These are phyloP conservation scores for Diversispora epigaea DNA, from an alignment of 192 early-diverging fungal species.

Conservation along the genomic window DNA sequence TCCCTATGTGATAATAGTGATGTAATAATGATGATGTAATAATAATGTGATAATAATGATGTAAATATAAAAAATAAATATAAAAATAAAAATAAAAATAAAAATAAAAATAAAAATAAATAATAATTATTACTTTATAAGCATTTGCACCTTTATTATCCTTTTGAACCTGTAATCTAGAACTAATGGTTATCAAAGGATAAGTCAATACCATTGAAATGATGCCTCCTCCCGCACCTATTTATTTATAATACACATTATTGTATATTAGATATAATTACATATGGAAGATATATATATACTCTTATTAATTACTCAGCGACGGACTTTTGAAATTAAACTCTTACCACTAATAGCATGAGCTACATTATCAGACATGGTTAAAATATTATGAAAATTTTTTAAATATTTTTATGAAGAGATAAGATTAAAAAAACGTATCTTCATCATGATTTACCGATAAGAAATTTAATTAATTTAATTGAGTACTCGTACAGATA, in stretches of 20 bases:
- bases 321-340: background rate
- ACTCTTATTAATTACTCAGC: background rate
- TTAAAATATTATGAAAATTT: background rate
- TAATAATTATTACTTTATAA: conserved; percentile 53
- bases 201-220: conserved; percentile 94
- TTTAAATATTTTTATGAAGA: too few species aligned
- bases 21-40: too few species aligned
- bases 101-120: background rate
- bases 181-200: conserved; percentile 79
- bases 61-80: background rate
- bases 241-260: background rate
- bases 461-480: too few species aligned
- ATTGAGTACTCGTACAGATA: too few species aligned
- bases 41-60: too few species aligned
- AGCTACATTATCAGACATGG: conserved; percentile 80
- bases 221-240: conserved; percentile 85
- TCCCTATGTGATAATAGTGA: conserved; percentile 37
- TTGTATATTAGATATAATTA: too few species aligned
- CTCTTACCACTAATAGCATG: conserved; percentile 70
- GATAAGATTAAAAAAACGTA: too few species aligned
- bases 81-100: background rate
- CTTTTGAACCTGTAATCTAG: conserved; percentile 78
- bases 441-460: background rate
- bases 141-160: conserved; percentile 55
- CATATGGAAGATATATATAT: background rate